Conservation (phyloP, 768 basidiomycete species). For the Daedaleopsis nitida region DNA sequence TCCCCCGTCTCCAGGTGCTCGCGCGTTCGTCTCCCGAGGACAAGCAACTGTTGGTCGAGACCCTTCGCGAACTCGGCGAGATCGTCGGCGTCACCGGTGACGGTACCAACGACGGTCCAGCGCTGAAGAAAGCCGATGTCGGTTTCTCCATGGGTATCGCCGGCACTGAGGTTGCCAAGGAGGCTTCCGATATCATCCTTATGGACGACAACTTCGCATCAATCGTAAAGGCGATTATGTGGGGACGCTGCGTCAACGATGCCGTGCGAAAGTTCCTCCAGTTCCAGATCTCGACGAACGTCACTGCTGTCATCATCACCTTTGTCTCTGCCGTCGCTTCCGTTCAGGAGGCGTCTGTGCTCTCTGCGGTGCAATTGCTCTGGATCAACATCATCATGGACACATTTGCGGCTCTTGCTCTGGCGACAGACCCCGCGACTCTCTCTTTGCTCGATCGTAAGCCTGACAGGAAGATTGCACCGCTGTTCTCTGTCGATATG, state of each 20-base stretch:
- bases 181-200: slow-evolving; percentile 97
- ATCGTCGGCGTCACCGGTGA: slow-evolving; percentile 97
- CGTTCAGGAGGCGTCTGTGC: slow-evolving; percentile 71
- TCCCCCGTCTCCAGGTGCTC: slow-evolving; percentile 92
- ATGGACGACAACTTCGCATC: slow-evolving; percentile 98
- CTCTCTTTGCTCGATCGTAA: slow-evolving; percentile 80
- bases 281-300: slow-evolving; percentile 93
- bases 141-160: slow-evolving; percentile 97
- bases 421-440: slow-evolving; percentile 95
- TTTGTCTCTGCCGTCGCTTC: slow-evolving; percentile 90
- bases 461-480: slow-evolving; percentile 87
- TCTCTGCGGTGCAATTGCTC: slow-evolving; percentile 93
- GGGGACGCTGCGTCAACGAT: slow-evolving; percentile 99
- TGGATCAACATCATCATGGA: slow-evolving; percentile 99
- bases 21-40: slow-evolving; percentile 98
- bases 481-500: slow-evolving; percentile 92
- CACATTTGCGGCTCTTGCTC: slow-evolving; percentile 95
- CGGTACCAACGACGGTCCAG: slow-evolving; percentile 97
- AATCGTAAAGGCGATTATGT: slow-evolving; percentile 97
- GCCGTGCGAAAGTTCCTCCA: slow-evolving; percentile 97
- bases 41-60: slow-evolving; percentile 91
- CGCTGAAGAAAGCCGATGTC: slow-evolving; percentile 92
- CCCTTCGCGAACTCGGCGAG: slow-evolving; percentile 82
- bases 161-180: slow-evolving; percentile 98
- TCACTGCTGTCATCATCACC: slow-evolving; percentile 93